Evolutionary conservation across 768 basidiomycete species (phyloP).

Genomic region (Amanita rimosa): DNA sequence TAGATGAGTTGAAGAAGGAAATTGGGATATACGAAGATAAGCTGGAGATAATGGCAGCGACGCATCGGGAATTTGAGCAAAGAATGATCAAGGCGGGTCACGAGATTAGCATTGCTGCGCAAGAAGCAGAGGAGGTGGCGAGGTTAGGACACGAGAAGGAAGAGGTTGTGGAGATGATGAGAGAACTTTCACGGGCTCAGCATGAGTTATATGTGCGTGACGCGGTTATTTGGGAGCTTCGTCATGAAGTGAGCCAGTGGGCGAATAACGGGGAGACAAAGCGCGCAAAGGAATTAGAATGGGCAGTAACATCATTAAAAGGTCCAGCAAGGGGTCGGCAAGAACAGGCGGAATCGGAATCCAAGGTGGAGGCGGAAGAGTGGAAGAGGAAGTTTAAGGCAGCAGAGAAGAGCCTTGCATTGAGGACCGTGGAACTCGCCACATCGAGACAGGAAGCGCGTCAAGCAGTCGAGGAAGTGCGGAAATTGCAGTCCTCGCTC

Average conservation of each 20-base stretch:
- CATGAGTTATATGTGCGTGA: not conserved
- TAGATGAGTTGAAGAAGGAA: not conserved
- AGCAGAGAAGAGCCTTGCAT: constrained; percentile 7
- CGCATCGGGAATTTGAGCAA: not conserved
- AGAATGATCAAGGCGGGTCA: not conserved
- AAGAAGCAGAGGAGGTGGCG: not conserved
- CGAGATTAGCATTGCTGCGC: not conserved
- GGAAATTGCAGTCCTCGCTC: not conserved
- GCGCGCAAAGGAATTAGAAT: not conserved
- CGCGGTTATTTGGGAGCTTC: not conserved
- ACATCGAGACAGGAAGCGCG: not conserved
- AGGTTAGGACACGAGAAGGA: not conserved
- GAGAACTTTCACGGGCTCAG: not conserved
- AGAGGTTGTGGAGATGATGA: not conserved
- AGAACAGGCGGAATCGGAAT: not conserved
- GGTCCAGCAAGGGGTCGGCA: not conserved
- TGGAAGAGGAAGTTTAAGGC: constrained; percentile 10
- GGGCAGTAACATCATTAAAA: not conserved
- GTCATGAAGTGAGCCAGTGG: not conserved
- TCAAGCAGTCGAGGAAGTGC: not conserved
- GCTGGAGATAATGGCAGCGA: not conserved
- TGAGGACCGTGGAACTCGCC: not conserved
- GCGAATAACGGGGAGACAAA: not conserved
- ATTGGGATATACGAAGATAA: not conserved
- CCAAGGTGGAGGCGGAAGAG: constrained; percentile 7